A percentile compares a stretch with the other conserved stretches of the same genome.
These are phyloP conservation scores for Tetrahymena thermophila DNA, from an alignment of 73 alveolate genomes.

Conservation along the genomic window DNA sequence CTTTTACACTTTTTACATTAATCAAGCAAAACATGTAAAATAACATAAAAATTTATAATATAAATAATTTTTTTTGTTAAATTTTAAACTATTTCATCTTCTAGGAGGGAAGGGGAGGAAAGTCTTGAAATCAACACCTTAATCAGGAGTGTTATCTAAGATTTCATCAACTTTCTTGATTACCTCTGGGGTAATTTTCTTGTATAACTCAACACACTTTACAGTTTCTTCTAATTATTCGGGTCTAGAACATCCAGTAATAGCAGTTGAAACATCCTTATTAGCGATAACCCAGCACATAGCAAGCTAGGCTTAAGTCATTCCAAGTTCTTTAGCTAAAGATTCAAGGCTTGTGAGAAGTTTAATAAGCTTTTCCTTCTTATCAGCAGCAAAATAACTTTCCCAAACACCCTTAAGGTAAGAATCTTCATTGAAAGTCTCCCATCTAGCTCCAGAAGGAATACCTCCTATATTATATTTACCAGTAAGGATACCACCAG, in stretches of 20 bases:
- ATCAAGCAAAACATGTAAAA: too few relatives aligned
- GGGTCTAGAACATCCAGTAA: conserved; percentile 75
- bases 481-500: conserved; percentile 89
- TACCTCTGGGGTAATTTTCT: conserved; percentile 56
- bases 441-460: conserved; percentile 53
- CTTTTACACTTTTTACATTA: too few relatives aligned
- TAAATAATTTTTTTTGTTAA: too few relatives aligned
- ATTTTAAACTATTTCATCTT: conserved; percentile 13
- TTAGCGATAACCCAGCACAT: conserved; percentile 84
- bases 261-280: conserved; percentile 74
- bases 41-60: too few relatives aligned
- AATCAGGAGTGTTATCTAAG: conserved; percentile 50
- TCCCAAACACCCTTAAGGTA: conserved; percentile 2
- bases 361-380: neutral
- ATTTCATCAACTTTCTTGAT: conserved; percentile 56
- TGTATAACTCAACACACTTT: conserved; percentile 57
- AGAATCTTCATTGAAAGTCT: conserved; percentile 3
- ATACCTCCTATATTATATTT: conserved; percentile 79
- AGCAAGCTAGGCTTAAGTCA: conserved; percentile 73
- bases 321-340: conserved; percentile 54
- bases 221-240: conserved; percentile 75
- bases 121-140: conserved; percentile 40
- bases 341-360: conserved; percentile 31
- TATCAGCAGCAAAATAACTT: conserved; percentile 4
- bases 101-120: conserved; percentile 44